Conservation (phyloP, 768 basidiomycete species). For the Dioszegia crocea region DNA sequence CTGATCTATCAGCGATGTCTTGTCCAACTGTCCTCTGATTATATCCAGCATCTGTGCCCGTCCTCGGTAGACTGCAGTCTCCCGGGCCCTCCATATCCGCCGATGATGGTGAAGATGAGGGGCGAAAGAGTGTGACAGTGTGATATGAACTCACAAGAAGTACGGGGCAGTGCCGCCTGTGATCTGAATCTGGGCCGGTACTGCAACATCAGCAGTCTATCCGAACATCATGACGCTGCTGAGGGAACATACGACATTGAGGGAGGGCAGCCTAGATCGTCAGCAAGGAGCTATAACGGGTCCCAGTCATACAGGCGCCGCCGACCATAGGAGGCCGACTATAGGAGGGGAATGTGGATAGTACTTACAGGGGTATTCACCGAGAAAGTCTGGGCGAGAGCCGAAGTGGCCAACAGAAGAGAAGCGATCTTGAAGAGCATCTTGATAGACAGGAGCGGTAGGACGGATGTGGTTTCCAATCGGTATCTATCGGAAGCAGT, state of each 20-base stretch:
- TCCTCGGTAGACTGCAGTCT: too few species aligned
- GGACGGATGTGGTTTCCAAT: too few species aligned
- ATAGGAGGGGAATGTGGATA: too few species aligned
- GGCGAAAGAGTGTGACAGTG: too few species aligned
- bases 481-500: neutral
- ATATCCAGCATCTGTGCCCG: too few species aligned
- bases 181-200: conserved; percentile 37
- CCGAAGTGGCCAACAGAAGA: conserved; percentile 33
- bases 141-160: conserved; percentile 41
- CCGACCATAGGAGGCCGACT: too few species aligned
- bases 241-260: conserved; percentile 36
- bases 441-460: conserved; percentile 1
- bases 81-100: too few species aligned
- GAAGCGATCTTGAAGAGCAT: conserved; percentile 36
- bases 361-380: conserved; percentile 47
- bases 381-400: conserved; percentile 37
- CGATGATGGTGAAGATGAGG: too few species aligned
- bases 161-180: conserved; percentile 39
- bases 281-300: conserved; percentile 13
- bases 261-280: conserved; percentile 34
- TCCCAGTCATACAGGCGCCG: neutral
- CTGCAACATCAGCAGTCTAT: conserved; percentile 10
- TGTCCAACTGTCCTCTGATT: too few species aligned
- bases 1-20: conserved; percentile 13
- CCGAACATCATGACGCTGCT: neutral